Evolutionary conservation across 371 early-diverging fungal species (phyloP).

Genomic region (Circinella minor): DNA sequence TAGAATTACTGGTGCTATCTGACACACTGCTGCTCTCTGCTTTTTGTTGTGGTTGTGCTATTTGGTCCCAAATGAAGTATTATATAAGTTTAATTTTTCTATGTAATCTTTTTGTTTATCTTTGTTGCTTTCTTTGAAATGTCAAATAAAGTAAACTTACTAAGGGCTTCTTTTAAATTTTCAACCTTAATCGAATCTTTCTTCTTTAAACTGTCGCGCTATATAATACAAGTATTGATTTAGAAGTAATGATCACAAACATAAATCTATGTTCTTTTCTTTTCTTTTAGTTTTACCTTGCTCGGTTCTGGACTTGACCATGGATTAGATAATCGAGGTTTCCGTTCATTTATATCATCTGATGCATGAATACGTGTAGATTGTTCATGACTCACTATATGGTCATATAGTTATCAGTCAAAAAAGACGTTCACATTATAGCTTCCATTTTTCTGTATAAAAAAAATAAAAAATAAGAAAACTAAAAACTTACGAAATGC

Average conservation of each 20-base stretch:
- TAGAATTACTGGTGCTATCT: slow-evolving; percentile 10
- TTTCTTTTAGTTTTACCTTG: neutral
- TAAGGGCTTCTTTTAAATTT: slow-evolving; percentile 6
- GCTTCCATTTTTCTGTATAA: too few relatives aligned
- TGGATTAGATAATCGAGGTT: slow-evolving; percentile 22
- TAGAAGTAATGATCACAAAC: neutral
- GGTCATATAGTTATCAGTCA: neutral
- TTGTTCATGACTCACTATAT: slow-evolving; percentile 17
- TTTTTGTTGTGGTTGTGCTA: neutral
- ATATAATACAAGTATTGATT: neutral
- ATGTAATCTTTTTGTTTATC: neutral
- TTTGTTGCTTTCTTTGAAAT: neutral
- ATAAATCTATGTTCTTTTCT: neutral
- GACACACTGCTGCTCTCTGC: neutral
- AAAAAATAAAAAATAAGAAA: neutral
- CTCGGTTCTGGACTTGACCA: slow-evolving; percentile 7
- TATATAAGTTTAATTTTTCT: neutral
- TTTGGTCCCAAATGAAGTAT: neutral
- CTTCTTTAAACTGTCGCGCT: slow-evolving; percentile 4
- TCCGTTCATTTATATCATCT: slow-evolving; percentile 11
- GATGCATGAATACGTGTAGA: slow-evolving; percentile 13
- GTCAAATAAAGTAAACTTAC: neutral
- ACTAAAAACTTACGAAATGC: slow-evolving; percentile 26
- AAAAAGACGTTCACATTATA: neutral
- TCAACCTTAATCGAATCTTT: slow-evolving; percentile 13